phyloP scores from a whole-genome alignment of 192 early-diverging fungal species.

The Piromyces sp. region DNA sequence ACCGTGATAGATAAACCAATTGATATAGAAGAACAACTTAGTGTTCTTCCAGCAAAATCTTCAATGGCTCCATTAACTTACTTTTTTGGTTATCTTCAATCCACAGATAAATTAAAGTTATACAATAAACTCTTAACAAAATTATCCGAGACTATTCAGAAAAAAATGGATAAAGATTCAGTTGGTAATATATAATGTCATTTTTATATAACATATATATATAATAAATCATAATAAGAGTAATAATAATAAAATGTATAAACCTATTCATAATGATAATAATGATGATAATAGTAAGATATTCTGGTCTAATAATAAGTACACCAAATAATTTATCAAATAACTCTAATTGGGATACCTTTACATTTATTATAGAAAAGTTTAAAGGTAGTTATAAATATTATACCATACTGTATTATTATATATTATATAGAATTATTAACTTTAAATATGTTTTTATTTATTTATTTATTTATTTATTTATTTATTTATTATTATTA shows the following conservation, averaged over 20 bases:
- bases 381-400: constrained; percentile 48
- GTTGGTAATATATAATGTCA: constrained; percentile 15
- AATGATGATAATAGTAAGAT: constrained; percentile 16
- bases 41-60: constrained; percentile 46
- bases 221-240: background rate
- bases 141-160: constrained; percentile 42
- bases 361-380: constrained; percentile 49
- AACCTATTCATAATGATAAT: background rate
- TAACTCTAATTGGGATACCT: constrained; percentile 47
- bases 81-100: constrained; percentile 73
- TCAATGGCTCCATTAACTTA: constrained; percentile 64
- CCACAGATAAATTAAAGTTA: constrained; percentile 58
- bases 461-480: background rate
- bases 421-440: no score
- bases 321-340: constrained; percentile 70
- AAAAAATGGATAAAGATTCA: constrained; percentile 41
- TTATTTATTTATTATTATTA: background rate
- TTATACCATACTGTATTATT: no score
- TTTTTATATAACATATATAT: background rate
- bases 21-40: constrained; percentile 70
- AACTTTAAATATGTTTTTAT: no score
- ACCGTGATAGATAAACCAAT: constrained; percentile 56
- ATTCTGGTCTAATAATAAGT: constrained; percentile 69
- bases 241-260: background rate
- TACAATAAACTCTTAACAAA: constrained; percentile 49